These are phyloP conservation scores for Metroxylon sagu DNA, from an alignment of 176 grass and related monocot genomes.

Conservation along the genomic window DNA sequence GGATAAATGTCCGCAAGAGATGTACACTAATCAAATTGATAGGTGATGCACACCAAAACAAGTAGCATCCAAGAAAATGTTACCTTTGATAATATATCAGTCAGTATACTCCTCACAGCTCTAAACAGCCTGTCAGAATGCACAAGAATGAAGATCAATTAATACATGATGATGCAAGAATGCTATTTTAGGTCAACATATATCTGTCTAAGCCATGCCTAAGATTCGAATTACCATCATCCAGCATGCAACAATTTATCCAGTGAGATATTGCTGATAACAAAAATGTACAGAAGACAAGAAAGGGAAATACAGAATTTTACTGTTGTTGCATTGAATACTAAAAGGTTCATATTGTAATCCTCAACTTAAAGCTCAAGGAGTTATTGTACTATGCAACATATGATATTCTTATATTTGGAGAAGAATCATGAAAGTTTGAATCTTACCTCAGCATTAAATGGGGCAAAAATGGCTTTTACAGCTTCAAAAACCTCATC, in stretches of 20 bases:
- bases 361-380: neutral
- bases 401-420: neutral
- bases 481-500: conserved; percentile 20
- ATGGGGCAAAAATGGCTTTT: conserved; percentile 27
- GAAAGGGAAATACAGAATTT: too few species aligned
- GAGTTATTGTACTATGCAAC: neutral
- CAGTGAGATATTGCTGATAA: too few species aligned
- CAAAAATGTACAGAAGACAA: too few species aligned
- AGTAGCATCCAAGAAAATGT: neutral
- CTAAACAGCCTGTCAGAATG: conserved; percentile 34
- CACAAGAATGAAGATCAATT: conserved; percentile 12
- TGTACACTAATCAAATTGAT: too few species aligned
- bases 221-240: too few species aligned
- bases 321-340: too few species aligned
- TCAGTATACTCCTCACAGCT: neutral
- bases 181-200: conserved; percentile 8
- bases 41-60: neutral
- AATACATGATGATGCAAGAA: conserved; percentile 17
- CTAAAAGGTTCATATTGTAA: neutral
- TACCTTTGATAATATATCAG: conserved; percentile 3
- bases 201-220: too few species aligned
- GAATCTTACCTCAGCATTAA: conserved; percentile 20
- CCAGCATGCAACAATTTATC: too few species aligned
- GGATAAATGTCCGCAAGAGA: too few species aligned
- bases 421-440: neutral